phyloP scores from a whole-genome alignment of 108 stramenopile species.

The Nitzschia sp. region DNA sequence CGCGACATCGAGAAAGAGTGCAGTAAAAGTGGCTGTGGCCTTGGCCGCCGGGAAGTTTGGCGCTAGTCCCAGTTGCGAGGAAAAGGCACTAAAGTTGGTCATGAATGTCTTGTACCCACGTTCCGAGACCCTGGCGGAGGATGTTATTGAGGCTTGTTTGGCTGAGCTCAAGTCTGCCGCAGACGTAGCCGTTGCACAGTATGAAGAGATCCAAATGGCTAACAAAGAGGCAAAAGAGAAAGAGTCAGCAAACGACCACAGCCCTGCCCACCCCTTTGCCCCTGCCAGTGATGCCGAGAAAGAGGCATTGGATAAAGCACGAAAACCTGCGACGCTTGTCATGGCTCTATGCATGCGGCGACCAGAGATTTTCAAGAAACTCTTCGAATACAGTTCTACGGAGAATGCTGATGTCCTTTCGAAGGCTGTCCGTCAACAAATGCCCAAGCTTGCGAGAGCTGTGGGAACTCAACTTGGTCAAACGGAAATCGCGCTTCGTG shows the following conservation, averaged over 20 bases:
- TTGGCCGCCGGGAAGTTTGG: constrained; percentile 75
- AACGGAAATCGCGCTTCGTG: constrained; percentile 69
- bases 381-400: constrained; percentile 59
- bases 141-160: constrained; percentile 66
- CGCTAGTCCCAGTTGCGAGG: constrained; percentile 65
- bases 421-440: constrained; percentile 69
- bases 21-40: constrained; percentile 67
- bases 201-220: constrained; percentile 50
- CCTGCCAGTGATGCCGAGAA: constrained; percentile 76
- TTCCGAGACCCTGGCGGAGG: constrained; percentile 52
- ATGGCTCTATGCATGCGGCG: constrained; percentile 81
- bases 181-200: constrained; percentile 53
- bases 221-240: constrained; percentile 49
- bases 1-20: constrained; percentile 41
- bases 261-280: constrained; percentile 35
- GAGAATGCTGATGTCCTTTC: constrained; percentile 74
- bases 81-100: constrained; percentile 81
- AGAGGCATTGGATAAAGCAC: constrained; percentile 57
- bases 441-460: constrained; percentile 80
- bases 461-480: constrained; percentile 77
- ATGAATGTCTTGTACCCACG: constrained; percentile 82
- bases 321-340: constrained; percentile 69
- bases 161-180: constrained; percentile 59
- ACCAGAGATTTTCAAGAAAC: constrained; percentile 72
- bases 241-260: constrained; percentile 33